Percentiles rank a stretch among this genome's conserved stretches.
Evolutionary conservation across 225 moss, liverwort and hornwort genomes (phyloP).

Genomic region (Takakia lepidozioides): DNA sequence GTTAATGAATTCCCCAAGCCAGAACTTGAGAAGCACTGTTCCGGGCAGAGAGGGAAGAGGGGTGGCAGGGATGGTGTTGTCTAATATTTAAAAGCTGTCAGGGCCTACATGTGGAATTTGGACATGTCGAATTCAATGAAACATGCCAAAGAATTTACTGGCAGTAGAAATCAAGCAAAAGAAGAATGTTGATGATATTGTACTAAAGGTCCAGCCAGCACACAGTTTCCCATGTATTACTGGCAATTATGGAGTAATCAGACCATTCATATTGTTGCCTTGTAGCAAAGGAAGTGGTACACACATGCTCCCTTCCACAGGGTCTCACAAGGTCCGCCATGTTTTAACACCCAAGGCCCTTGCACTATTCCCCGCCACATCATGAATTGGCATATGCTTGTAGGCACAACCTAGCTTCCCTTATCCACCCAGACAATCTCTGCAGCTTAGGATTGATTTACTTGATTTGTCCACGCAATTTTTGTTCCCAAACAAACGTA

Average conservation of each 20-base stretch:
- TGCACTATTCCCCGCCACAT: too few relatives aligned
- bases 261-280: conserved; percentile 44
- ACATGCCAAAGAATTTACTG: conserved; percentile 46
- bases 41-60: not conserved
- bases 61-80: not conserved
- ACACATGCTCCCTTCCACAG: too few relatives aligned
- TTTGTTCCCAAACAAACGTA: too few relatives aligned
- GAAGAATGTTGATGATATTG: conserved; percentile 48
- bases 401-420: too few relatives aligned
- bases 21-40: not conserved
- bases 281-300: conserved; percentile 56
- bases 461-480: too few relatives aligned
- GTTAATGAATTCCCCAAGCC: too few relatives aligned
- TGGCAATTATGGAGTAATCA: conserved; percentile 35
- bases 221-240: too few relatives aligned
- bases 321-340: too few relatives aligned
- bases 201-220: conserved; percentile 68
- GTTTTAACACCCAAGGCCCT: too few relatives aligned
- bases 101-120: not conserved
- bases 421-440: too few relatives aligned
- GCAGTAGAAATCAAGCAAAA: conserved; percentile 87
- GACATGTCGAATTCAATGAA: conserved; percentile 15
- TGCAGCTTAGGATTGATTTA: too few relatives aligned
- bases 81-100: not conserved
- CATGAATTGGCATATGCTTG: too few relatives aligned